phyloP scores from a whole-genome alignment of 345 rosid genomes.

The Eucalyptus rudis region DNA sequence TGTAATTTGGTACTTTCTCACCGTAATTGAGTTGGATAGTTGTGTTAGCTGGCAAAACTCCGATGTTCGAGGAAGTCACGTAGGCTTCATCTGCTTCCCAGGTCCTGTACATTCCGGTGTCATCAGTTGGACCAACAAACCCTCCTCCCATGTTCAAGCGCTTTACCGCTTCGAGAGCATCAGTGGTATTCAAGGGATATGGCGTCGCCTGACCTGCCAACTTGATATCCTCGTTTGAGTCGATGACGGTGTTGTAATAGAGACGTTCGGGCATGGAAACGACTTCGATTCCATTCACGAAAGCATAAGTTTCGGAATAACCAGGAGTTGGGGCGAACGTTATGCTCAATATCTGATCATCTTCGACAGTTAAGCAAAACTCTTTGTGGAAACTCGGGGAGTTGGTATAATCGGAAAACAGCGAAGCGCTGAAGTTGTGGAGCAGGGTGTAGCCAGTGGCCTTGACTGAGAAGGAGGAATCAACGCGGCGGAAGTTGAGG shows the following conservation, averaged over 20 bases:
- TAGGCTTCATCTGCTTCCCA: constrained; percentile 3
- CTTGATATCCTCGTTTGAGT: neutral
- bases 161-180: neutral
- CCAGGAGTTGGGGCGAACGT: constrained; percentile 5
- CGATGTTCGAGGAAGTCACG: neutral
- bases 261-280: constrained; percentile 18
- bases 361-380: neutral
- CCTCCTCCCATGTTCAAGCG: constrained; percentile 21
- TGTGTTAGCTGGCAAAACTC: neutral
- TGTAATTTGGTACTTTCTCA: neutral
- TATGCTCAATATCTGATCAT: neutral
- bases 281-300: constrained; percentile 22
- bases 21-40: neutral
- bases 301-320: constrained; percentile 3
- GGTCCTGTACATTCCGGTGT: constrained; percentile 10
- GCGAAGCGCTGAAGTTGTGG: constrained; percentile 7
- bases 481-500: neutral
- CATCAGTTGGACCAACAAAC: neutral
- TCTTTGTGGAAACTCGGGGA: neutral
- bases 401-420: neutral
- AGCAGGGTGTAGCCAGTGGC: constrained; percentile 1
- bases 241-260: neutral
- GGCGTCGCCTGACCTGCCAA: neutral
- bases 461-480: constrained; percentile 4
- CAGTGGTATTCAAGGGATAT: fast-evolving